Percentiles rank a stretch among this genome's conserved stretches.
phyloP scores from a whole-genome alignment of 495 filamentous ascomycete species.

The Penicillium egyptiacum region DNA sequence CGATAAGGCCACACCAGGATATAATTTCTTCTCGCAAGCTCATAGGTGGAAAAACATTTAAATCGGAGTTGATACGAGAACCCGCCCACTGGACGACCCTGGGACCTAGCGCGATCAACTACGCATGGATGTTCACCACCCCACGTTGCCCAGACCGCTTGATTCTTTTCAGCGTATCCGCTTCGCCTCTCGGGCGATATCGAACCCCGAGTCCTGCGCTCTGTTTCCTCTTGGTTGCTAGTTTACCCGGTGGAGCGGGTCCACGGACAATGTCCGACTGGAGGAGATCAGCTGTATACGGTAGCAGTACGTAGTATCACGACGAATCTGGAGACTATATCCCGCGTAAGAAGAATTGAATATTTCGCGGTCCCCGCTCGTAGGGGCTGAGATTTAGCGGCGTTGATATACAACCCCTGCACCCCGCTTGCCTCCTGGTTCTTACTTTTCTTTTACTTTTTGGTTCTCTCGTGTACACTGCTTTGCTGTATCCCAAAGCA shows the following conservation, averaged over 20 bases:
- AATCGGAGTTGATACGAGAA: slow-evolving; percentile 22
- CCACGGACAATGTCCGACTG: slow-evolving; percentile 13
- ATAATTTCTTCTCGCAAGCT: background rate
- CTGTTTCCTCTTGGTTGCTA: background rate
- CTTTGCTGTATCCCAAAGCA: background rate
- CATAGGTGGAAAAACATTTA: slow-evolving; percentile 13
- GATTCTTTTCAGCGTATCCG: background rate
- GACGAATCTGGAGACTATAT: slow-evolving; percentile 4
- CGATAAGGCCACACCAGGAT: slow-evolving; percentile 12
- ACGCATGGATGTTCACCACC: background rate
- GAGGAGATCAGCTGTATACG: background rate
- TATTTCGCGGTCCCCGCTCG: slow-evolving; percentile 1
- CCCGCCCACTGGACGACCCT: background rate
- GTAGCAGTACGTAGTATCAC: background rate
- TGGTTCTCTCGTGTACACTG: slow-evolving; percentile 2
- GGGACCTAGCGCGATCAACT: background rate
- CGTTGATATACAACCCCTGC: slow-evolving; percentile 16
- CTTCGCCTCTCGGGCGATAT: slow-evolving; percentile 15
- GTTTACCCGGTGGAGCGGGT: slow-evolving; percentile 11
- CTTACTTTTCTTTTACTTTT: slow-evolving; percentile 4
- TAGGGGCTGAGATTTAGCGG: background rate
- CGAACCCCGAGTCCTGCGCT: background rate
- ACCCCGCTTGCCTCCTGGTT: background rate
- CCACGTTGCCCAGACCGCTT: slow-evolving; percentile 4
- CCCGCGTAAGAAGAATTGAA: background rate